Conservation (phyloP, 371 early-diverging fungal genomes). For the Paramicrosporidium saccamoebae region DNA sequence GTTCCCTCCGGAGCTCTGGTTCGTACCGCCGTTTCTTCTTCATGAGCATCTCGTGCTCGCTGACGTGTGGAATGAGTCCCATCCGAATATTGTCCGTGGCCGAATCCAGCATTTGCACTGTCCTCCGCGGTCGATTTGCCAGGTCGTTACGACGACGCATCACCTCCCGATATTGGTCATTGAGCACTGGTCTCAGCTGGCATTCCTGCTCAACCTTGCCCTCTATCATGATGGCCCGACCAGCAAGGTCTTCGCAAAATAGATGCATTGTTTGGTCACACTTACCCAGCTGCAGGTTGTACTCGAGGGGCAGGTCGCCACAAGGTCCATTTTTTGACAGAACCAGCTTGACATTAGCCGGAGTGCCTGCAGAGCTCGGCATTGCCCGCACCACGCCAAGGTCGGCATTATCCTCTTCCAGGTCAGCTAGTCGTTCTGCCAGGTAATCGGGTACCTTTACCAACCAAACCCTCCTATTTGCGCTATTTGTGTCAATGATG, state of each 20-base stretch:
- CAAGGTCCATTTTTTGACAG: constrained; percentile 15
- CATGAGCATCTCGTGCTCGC: constrained; percentile 13
- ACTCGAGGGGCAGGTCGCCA: constrained; percentile 24
- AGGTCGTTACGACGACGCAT: constrained; percentile 27
- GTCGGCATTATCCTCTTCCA: constrained; percentile 23
- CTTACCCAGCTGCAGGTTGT: constrained; percentile 25
- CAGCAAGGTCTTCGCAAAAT: constrained; percentile 18
- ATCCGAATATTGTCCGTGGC: constrained; percentile 15
- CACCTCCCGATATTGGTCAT: constrained; percentile 24
- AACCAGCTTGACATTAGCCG: constrained; percentile 14
- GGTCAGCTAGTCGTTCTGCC: constrained; percentile 32
- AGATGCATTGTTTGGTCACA: constrained; percentile 29
- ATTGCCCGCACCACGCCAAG: constrained; percentile 39
- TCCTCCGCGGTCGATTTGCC: constrained; percentile 13
- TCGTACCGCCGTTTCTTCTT: constrained; percentile 7
- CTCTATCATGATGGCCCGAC: constrained; percentile 9
- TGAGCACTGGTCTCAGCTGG: constrained; percentile 21
- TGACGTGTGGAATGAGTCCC: constrained; percentile 14
- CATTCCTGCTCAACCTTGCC: constrained; percentile 57
- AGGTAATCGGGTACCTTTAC: constrained; percentile 67
- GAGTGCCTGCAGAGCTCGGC: constrained; percentile 12
- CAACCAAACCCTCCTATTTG: constrained; percentile 49
- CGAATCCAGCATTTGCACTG: constrained; percentile 13
- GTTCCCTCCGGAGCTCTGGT: constrained; percentile 26
- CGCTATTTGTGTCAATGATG: no score